Conservation (phyloP, 371 early-diverging fungal genomes). For the Mucor plumbeus region DNA sequence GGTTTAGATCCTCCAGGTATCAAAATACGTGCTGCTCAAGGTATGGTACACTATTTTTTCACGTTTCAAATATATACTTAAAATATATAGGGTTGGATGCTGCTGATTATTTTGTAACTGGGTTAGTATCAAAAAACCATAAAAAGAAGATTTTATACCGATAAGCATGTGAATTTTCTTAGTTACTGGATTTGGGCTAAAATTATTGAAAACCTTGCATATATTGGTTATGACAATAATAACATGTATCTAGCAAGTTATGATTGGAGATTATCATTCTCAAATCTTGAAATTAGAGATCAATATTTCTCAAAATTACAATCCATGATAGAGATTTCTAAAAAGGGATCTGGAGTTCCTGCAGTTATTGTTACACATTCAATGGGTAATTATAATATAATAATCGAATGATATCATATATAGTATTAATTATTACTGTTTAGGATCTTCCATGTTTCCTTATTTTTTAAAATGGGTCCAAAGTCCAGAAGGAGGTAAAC, state of each 20-base stretch:
- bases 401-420: background rate
- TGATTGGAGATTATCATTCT: slow-evolving; percentile 90
- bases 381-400: slow-evolving; percentile 45
- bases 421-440: background rate
- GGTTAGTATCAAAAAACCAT: background rate
- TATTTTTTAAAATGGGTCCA: slow-evolving; percentile 96
- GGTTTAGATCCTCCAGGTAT: slow-evolving; percentile 89
- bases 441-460: slow-evolving; percentile 61
- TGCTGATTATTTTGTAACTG: slow-evolving; percentile 91
- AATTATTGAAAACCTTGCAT: slow-evolving; percentile 82
- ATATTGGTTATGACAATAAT: slow-evolving; percentile 88
- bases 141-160: background rate
- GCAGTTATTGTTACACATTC: slow-evolving; percentile 73
- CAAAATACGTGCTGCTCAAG: slow-evolving; percentile 88
- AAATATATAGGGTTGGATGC: slow-evolving; percentile 75
- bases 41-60: slow-evolving; percentile 20
- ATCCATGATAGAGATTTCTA: slow-evolving; percentile 71
- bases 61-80: background rate
- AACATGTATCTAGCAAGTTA: slow-evolving; percentile 89
- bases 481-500: slow-evolving; percentile 70
- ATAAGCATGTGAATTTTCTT: background rate
- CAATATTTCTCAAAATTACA: slow-evolving; percentile 84
- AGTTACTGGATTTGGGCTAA: slow-evolving; percentile 95
- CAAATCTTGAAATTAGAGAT: slow-evolving; percentile 87
- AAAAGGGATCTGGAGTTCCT: slow-evolving; percentile 57